Percentiles rank a stretch among this genome's conserved stretches.
Conservation (phyloP, 352 stramenopile genomes). For the Globisporangium uncinulatum region DNA sequence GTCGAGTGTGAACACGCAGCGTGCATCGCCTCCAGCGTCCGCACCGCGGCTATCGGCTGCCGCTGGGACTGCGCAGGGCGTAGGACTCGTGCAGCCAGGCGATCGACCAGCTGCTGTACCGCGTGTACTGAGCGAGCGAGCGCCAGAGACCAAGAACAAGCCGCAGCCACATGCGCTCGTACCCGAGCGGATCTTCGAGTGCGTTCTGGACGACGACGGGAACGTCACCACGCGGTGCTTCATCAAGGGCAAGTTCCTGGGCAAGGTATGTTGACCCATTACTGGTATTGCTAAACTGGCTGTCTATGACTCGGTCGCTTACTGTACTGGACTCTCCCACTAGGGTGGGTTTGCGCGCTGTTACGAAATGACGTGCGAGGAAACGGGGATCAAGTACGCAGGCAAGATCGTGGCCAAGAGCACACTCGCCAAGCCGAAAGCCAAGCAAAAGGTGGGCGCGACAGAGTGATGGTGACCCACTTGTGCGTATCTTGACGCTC, state of each 20-base stretch:
- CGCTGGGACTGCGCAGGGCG: background rate
- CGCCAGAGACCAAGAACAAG: conserved; percentile 5
- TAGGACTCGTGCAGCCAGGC: conserved; percentile 9
- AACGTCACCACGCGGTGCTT: conserved; percentile 74
- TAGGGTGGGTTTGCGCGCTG: conserved; percentile 96
- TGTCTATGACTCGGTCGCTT: too few relatives aligned
- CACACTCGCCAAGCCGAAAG: conserved; percentile 95
- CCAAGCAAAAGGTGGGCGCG: conserved; percentile 94
- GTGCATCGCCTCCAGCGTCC: conserved; percentile 1
- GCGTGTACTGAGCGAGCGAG: background rate
- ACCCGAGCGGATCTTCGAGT: conserved; percentile 64
- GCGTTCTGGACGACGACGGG: conserved; percentile 42
- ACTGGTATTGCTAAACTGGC: background rate
- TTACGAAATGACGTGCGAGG: conserved; percentile 93
- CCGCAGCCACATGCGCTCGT: conserved; percentile 15
- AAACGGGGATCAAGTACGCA: conserved; percentile 92
- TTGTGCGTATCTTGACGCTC: background rate
- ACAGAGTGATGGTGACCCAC: too few relatives aligned
- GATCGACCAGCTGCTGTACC: background rate
- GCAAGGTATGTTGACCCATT: conserved; percentile 62
- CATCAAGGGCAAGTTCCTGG: conserved; percentile 90
- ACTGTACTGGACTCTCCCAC: background rate
- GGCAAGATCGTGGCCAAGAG: conserved; percentile 98
- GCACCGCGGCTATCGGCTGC: conserved; percentile 1
- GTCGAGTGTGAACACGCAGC: conserved; percentile 11